Base-by-base conservation (phyloP, 306 rosid species). In the Casuarina cunninghamiana region DNA sequence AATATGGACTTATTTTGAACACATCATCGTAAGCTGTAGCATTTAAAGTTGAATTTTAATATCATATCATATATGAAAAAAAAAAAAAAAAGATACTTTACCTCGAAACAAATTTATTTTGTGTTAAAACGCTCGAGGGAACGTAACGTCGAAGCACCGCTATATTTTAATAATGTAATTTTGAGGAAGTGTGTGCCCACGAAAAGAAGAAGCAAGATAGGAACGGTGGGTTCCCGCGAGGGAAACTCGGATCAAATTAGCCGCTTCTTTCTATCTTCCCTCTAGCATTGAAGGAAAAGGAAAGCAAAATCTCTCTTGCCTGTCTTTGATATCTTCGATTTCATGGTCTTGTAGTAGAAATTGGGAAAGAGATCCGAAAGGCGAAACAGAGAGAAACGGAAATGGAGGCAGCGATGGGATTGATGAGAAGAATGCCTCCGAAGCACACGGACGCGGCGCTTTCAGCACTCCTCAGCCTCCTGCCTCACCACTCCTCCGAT, bases 381-480 rank as follows among this genome's bases (percentile, higher is more conserved):
- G 48, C 1, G 17, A 58, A 13, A 6, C 3, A 65, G 42, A 49
- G 39, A 48, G 21, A n/a, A n/a, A 43, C 51, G 38, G 68, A 54
- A 58, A 95, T 95, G 98, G 97, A 95, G 69, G 98, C 97, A 69
- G 98, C 97, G 37, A 89, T 95, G 97, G 97, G 97, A 81, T 84
- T 92, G 93, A 89, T 92, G 98, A 76, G 98, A 54, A 75, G 98
- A 85, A 87, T 92, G 71, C 97, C 97, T 17, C 97, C 98, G 3
- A 92, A 87, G 81, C 97, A 88, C 86, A 89, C 89, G n/a, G 97
- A 95, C 55, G 87, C 97, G 0, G 93, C 97, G 66, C 97, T 92
- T 62, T 92, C 98, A 3, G 97, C 98, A 17, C 98, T 90, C 83
- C 96, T 95, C 75, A 86, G 89, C 67, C 97, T 95, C 39, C 79